Percentiles rank a stretch among this genome's conserved stretches.
These are phyloP conservation scores for Croton setiger DNA, from an alignment of 441 rosid genomes.

Conservation along the genomic window DNA sequence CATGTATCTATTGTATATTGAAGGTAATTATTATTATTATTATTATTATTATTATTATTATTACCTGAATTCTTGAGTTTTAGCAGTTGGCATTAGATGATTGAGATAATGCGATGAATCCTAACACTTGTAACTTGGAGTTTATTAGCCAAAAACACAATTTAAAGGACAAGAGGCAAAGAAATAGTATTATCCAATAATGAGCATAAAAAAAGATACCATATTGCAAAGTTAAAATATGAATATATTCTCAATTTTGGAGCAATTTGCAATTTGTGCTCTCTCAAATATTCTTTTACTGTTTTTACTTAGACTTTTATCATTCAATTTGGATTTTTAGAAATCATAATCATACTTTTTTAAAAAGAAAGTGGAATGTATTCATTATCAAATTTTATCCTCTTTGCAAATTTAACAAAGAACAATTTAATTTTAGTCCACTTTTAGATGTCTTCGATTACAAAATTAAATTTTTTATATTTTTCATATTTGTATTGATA, in stretches of 20 bases:
- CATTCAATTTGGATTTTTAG: background rate
- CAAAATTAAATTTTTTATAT: too few relatives aligned
- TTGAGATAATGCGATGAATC: slow-evolving; percentile 11
- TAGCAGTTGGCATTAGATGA: slow-evolving; percentile 38
- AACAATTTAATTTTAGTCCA: too few relatives aligned
- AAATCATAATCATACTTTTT: too few relatives aligned
- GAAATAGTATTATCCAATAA: slow-evolving; percentile 5
- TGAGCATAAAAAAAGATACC: slow-evolving; percentile 19
- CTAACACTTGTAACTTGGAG: slow-evolving; percentile 16
- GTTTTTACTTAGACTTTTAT: background rate
- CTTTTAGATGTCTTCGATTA: too few relatives aligned
- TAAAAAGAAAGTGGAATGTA: too few relatives aligned
- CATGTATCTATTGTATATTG: too few relatives aligned
- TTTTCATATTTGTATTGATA: too few relatives aligned
- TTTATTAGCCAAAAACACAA: too few relatives aligned
- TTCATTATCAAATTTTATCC: too few relatives aligned
- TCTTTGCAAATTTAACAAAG: too few relatives aligned
- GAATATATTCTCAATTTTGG: slow-evolving; percentile 46
- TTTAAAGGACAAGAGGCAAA: background rate
- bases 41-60: background rate
- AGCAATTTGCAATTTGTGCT: slow-evolving; percentile 29
- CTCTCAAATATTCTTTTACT: slow-evolving; percentile 10
- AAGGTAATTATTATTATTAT: background rate
- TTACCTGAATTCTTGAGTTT: slow-evolving; percentile 60
- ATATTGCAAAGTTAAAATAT: slow-evolving; percentile 20